Evolutionary conservation across 805 yeast genomes (phyloP), one percentile per base, ranked within the genome.

Genomic region (Saccharomycopsis lassenensis): DNA sequence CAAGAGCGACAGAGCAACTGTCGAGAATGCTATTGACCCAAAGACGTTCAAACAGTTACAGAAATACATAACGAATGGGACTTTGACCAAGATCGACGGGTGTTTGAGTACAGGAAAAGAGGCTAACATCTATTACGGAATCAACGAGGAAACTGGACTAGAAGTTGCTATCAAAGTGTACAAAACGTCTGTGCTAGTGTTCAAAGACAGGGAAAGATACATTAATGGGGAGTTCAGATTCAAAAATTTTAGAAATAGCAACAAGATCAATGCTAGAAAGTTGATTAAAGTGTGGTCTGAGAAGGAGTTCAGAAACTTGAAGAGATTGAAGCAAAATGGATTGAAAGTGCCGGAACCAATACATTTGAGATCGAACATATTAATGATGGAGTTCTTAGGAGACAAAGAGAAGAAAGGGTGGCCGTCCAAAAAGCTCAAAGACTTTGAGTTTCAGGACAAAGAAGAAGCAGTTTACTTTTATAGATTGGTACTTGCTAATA

Each of bases 241-340:
- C 59, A 64, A 96, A 51, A 81, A 83, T 52, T 69, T 83, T 5
- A 84, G 89, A 48, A 72, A 75, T 26, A 42, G 40, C 25, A 71
- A 69, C 39, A 86, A 83, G 50, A 85, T 86, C 46, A 91, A 91
- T 52, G 97, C 97, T 7, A 69, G 98, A 52, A 89, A 89, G 53
- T 89, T 91, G 96, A 95, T 91, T 44, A 85, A 84, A 56, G 70
- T 87, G 17, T 91, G 99, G 99, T 97, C 98, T 0, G 98, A 91
- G 55, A 91, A 91, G 53, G 99, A 91, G 59, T 89, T 87, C 47
- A 62, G 99, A 38, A 91, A 91, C 54, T 65, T 91, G 56, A 89
- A 84, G 55, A 69, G 99, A 52, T 65, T 91, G 15, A 62, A 80
- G 54, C 54, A 68, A 31, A 69, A 76, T 39, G 94, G 94, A 0